Evolutionary conservation across 768 basidiomycete genomes (phyloP), one percentile per base, ranked within the genome.

Genomic region (Termitomyces sp.): DNA sequence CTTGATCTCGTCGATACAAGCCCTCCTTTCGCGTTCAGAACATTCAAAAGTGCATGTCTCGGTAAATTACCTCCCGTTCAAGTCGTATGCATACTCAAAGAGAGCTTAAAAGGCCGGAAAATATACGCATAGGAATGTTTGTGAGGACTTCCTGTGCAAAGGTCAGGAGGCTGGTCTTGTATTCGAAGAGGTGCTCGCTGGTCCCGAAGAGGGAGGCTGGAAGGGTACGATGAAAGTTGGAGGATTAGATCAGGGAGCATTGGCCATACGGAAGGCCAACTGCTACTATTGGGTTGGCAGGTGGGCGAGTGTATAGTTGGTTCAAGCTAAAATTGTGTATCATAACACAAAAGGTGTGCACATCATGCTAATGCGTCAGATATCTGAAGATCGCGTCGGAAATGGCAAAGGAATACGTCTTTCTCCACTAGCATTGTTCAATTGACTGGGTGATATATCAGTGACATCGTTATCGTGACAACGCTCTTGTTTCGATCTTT

Each of bases 201-300:
- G 64, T 18, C 58, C 50, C 2, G 71, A 72, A 14, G 75, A 76
- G 39, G 60, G 47, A 30, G 69, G 63, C 42, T 87, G 86, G 86
- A 63, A 70, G 42, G 87, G 85, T 18, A 71, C 58, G 9, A 69
- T 80, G 65, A 53, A 62, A 32, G 80, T 88, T 18, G 68, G 72
- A 34, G 79, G 77, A 5, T 68, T 87, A 13, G 79, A 83, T 63
- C 63, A 56, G 24, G 74, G 77, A 36, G 79, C 77, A 39, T 71
- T 88, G 45, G 71, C 71, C 3, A 61, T 76, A 32, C 75, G 86
- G 45, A 88, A 87, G 66, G 76, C 72, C 13, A 81, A 80, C 65
- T 88, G 85, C 66, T 76, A 81, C 27, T 84, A 79, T 73, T 88
- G 87, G 88, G 68, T 82, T n/a, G 85, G 83, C 24, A 71, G 73